A percentile compares a stretch with the other conserved stretches of the same genome.
Evolutionary conservation across 140 eudicot genomes (phyloP).

Genomic region (Anethum foeniculum): DNA sequence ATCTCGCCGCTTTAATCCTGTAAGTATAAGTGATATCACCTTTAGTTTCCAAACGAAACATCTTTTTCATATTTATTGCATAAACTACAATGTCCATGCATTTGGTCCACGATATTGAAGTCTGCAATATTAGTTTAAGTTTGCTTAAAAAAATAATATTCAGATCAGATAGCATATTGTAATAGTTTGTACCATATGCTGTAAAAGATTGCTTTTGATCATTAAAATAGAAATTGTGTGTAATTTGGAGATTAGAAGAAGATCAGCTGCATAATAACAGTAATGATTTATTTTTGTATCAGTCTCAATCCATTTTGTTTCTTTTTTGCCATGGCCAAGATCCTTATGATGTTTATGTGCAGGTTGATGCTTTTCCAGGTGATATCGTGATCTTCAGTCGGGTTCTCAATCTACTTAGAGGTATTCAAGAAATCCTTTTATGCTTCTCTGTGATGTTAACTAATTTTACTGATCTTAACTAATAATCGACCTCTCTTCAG

Average conservation of each 20-base stretch:
- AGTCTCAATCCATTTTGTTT: neutral
- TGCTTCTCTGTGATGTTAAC: neutral
- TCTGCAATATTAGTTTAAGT: neutral
- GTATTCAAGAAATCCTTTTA: conserved; percentile 27
- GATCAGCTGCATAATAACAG: neutral
- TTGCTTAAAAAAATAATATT: neutral
- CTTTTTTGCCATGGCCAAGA: conserved; percentile 13
- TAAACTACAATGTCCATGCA: neutral
- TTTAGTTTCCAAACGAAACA: neutral
- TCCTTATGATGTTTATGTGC: conserved; percentile 20
- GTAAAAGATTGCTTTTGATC: neutral
- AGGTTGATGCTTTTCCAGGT: conserved; percentile 99
- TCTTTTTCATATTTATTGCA: neutral
- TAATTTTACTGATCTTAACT: neutral
- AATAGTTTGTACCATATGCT: neutral
- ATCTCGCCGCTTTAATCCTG: conserved; percentile 87
- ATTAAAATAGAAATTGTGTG: neutral
- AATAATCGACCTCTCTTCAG: conserved; percentile 33
- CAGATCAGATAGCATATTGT: neutral
- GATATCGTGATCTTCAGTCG: conserved; percentile 87
- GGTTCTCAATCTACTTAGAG: conserved; percentile 94
- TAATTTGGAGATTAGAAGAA: neutral
- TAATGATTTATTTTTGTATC: neutral
- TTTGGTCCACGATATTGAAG: neutral
- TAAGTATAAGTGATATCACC: conserved; percentile 36